These are phyloP conservation scores for Mariannaea elegans DNA, from an alignment of 2,329 filamentous ascomycete species.

Conservation along the genomic window DNA sequence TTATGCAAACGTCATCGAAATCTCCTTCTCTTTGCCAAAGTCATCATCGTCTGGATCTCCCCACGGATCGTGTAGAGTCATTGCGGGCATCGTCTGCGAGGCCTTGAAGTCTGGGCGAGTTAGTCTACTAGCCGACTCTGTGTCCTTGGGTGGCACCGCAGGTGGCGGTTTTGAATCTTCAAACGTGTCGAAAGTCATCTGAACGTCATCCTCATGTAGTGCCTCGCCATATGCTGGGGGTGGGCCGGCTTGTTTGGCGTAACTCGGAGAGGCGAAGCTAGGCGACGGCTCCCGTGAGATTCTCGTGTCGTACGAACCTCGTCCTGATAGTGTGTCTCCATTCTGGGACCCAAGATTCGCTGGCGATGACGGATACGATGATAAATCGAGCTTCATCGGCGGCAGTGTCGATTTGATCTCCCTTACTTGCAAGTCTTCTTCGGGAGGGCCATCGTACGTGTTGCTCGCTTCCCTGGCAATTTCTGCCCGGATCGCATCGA, in stretches of 20 bases:
- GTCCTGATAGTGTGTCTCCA: slow-evolving; percentile 21
- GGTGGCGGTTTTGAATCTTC: slow-evolving; percentile 47
- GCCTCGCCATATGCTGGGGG: slow-evolving; percentile 39
- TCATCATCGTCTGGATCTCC: slow-evolving; percentile 73
- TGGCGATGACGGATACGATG: slow-evolving; percentile 40
- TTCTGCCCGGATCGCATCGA: slow-evolving; percentile 91
- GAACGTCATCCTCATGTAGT: slow-evolving; percentile 60
- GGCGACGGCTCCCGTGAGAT: slow-evolving; percentile 32
- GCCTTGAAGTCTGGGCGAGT: slow-evolving; percentile 45
- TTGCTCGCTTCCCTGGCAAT: slow-evolving; percentile 70
- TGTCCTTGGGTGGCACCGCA: slow-evolving; percentile 43
- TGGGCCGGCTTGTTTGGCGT: slow-evolving; percentile 27
- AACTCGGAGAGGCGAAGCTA: slow-evolving; percentile 23
- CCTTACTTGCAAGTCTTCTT: slow-evolving; percentile 68
- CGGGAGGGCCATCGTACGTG: slow-evolving; percentile 63
- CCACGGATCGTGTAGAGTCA: slow-evolving; percentile 72
- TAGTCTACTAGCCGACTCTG: slow-evolving; percentile 27
- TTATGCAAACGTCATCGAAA: slow-evolving; percentile 83
- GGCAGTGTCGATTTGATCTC: slow-evolving; percentile 90
- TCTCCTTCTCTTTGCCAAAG: slow-evolving; percentile 77
- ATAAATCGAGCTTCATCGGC: slow-evolving; percentile 81
- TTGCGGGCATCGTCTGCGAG: slow-evolving; percentile 59
- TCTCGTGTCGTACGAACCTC: slow-evolving; percentile 38
- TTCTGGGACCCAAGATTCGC: slow-evolving; percentile 31
- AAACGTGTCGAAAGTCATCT: slow-evolving; percentile 79